Evolutionary conservation across 768 basidiomycete species (phyloP).

Genomic region (Lyophyllum decastes): DNA sequence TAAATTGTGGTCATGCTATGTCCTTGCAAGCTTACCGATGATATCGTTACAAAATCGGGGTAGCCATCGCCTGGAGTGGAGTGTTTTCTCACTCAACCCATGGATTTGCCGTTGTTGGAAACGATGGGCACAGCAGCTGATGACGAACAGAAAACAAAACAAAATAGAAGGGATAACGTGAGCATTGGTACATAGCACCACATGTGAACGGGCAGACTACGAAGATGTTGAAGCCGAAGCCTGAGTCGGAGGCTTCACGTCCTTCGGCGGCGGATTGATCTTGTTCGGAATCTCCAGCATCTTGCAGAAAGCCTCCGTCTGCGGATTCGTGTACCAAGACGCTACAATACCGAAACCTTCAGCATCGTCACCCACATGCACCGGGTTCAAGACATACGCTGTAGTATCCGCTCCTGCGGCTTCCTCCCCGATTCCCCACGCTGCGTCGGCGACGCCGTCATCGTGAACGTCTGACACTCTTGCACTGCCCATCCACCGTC

Average conservation of each 20-base stretch:
- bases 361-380: slow-evolving; percentile 27
- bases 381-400: slow-evolving; percentile 35
- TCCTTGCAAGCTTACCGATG: too few species aligned
- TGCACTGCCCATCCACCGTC: slow-evolving; percentile 41
- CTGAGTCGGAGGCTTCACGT: background rate
- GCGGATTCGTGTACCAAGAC: slow-evolving; percentile 81
- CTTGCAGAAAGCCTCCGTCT: slow-evolving; percentile 82
- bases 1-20: too few species aligned
- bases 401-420: slow-evolving; percentile 13
- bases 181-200: background rate
- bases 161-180: background rate
- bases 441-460: slow-evolving; percentile 56
- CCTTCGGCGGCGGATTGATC: slow-evolving; percentile 27
- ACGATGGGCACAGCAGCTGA: background rate
- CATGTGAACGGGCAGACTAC: background rate
- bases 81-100: too few species aligned
- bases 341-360: slow-evolving; percentile 40
- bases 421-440: slow-evolving; percentile 27
- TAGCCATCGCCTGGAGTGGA: too few species aligned
- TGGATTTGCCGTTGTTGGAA: too few species aligned
- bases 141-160: background rate
- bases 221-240: background rate
- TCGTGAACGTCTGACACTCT: slow-evolving; percentile 66
- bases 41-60: too few species aligned
- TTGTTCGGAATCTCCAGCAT: slow-evolving; percentile 82